Base-by-base conservation (phyloP, 257 asterid species). In the Parsonsia alboflavescens region DNA sequence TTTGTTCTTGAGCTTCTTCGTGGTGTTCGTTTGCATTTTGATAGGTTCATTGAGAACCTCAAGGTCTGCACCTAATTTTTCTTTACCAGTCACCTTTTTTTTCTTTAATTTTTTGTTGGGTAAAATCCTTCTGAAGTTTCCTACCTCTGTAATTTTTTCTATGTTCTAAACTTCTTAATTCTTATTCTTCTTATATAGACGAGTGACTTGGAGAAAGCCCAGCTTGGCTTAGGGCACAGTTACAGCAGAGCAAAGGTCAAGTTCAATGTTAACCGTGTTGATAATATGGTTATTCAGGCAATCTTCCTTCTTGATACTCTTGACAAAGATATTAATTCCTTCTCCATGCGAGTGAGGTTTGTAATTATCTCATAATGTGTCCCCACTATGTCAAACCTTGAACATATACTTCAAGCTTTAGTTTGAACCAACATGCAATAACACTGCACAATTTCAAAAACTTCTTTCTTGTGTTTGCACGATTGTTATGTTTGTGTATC, bases 171-270 rank as follows among this genome's bases (percentile, higher is more conserved):
- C 6, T 42, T 7, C 0, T 33, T 57, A 4, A 24, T 24, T 42
- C 9, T n/a, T 62, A 65, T 69, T 82, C 24, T 64, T 66, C 30
- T 42, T 10, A 48, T 75, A 67, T 83, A 94, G 99, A 75, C 89
- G 52, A 97, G 97, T 58, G 99, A 94, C 82, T 78, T 92, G 84
- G 97, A 88, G 86, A 94, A 90, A 79, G 97, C 97, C 66, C 99
- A 90, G 81, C 99, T 94, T 80, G 99, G 99, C 64, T 82, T 92
- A 73, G 91, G 93, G 50, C 99, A 94, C 82, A 92, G 97, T 83
- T 92, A 92, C 84, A 94, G 99, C 88, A 82, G 99, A 72, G 96
- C 99, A 39, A 94, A 94, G 89, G 97, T 92, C 82, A 92, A 94
- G 82, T 94, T 94, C 79, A 94, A 94, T 74, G 99, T 94, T 74